A percentile compares a stretch with the other conserved stretches of the same genome.
phyloP scores from a whole-genome alignment of 2,329 filamentous ascomycete species.

The Penicillium concentricum region DNA sequence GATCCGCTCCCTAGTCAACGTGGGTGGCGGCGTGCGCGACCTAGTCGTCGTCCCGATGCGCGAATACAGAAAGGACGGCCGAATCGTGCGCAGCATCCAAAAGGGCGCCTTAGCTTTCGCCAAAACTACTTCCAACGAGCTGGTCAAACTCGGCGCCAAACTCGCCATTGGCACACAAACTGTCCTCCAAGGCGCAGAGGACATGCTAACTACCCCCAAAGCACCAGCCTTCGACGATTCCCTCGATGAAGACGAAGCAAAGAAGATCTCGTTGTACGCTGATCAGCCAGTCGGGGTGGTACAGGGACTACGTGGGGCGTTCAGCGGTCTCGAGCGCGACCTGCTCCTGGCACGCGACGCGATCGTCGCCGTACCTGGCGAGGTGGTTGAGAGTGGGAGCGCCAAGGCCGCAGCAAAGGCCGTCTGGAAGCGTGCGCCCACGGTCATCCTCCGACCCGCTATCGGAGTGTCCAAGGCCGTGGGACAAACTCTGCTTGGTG shows the following conservation, averaged over 20 bases:
- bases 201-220: conserved; percentile 56
- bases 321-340: conserved; percentile 78
- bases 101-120: conserved; percentile 90
- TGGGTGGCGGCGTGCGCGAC: conserved; percentile 81
- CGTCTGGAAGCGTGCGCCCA: conserved; percentile 80
- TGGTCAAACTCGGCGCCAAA: conserved; percentile 93
- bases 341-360: conserved; percentile 84
- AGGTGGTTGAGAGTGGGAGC: conserved; percentile 81
- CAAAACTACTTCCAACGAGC: conserved; percentile 86
- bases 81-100: conserved; percentile 84
- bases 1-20: conserved; percentile 86
- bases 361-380: conserved; percentile 89
- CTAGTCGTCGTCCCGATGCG: conserved; percentile 85
- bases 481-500: conserved; percentile 84
- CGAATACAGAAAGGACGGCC: conserved; percentile 92
- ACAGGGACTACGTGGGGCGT: conserved; percentile 80
- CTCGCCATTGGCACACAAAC: conserved; percentile 92
- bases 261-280: conserved; percentile 86
- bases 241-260: conserved; percentile 65
- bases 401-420: conserved; percentile 78
- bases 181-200: conserved; percentile 85
- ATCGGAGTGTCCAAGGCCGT: conserved; percentile 88
- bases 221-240: conserved; percentile 53
- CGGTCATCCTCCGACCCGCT: conserved; percentile 84
- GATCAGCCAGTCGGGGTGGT: conserved; percentile 89